phyloP scores from a whole-genome alignment of 2,329 filamentous ascomycete genomes.

The Paecilomyces fulvus region DNA sequence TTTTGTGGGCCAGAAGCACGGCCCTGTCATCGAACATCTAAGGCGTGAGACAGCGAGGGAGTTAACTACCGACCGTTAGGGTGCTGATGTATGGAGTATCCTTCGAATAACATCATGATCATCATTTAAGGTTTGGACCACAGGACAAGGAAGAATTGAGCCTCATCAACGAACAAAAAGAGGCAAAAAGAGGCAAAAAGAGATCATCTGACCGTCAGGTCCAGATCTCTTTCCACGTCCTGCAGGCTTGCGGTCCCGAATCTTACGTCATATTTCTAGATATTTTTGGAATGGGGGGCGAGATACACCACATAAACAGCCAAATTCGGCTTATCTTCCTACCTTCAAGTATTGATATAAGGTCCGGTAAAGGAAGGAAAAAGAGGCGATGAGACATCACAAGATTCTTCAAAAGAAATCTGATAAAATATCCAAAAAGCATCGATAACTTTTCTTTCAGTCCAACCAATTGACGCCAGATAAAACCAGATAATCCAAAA shows the following conservation, averaged over 20 bases:
- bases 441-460: not conserved
- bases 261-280: not conserved
- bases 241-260: not conserved
- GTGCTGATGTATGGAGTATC: not conserved
- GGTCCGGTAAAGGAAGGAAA: not conserved
- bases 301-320: not conserved
- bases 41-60: not conserved
- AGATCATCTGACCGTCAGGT: not conserved
- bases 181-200: not conserved
- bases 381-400: not conserved
- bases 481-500: not conserved
- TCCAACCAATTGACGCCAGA: not conserved
- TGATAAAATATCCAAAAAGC: not conserved
- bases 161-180: not conserved
- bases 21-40: not conserved
- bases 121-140: not conserved
- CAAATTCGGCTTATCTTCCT: not conserved
- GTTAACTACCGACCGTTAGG: not conserved
- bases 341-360: too few species aligned
- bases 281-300: not conserved
- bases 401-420: not conserved
- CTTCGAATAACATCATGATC: not conserved
- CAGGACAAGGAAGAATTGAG: not conserved
- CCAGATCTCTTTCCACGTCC: not conserved
- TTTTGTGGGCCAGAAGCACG: not conserved